Percentiles rank a stretch among this genome's conserved stretches.
phyloP scores from a whole-genome alignment of 495 filamentous ascomycete species.

The Aspergillus funiculosus region DNA sequence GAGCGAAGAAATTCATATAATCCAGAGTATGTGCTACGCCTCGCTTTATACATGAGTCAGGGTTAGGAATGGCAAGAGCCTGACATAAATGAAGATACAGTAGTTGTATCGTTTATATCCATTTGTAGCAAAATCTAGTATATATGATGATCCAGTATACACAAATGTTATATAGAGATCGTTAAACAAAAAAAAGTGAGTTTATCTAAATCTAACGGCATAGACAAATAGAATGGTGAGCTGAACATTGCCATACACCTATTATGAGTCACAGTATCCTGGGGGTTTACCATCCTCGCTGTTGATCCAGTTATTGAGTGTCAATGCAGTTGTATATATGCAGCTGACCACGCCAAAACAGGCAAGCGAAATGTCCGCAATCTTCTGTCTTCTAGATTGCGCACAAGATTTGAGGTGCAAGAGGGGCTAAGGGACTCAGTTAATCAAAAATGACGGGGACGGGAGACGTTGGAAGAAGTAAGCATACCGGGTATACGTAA shows the following conservation, averaged over 20 bases:
- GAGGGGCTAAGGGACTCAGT: constrained; percentile 57
- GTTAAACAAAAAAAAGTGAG: not conserved
- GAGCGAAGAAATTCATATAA: not conserved
- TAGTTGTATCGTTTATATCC: not conserved
- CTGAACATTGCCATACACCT: not conserved
- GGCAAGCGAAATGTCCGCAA: constrained; percentile 66
- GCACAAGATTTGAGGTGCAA: constrained; percentile 81
- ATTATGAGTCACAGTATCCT: constrained; percentile 54
- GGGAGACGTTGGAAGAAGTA: constrained; percentile 9
- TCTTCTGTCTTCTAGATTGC: constrained; percentile 52
- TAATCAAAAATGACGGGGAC: constrained; percentile 10
- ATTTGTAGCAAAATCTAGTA: no score
- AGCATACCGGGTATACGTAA: constrained; percentile 90
- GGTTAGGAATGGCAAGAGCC: no score
- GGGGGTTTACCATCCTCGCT: constrained; percentile 38
- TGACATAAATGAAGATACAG: no score
- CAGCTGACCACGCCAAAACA: constrained; percentile 80
- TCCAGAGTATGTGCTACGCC: not conserved
- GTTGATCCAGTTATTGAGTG: constrained; percentile 74
- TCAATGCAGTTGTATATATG: constrained; percentile 82
- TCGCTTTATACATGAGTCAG: not conserved
- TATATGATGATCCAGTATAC: no score
- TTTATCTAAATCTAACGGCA: not conserved
- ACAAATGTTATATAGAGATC: no score
- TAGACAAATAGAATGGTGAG: no score